Evolutionary conservation across 176 grass and related monocot genomes (phyloP).

Genomic region (Rhynchospora pubera): DNA sequence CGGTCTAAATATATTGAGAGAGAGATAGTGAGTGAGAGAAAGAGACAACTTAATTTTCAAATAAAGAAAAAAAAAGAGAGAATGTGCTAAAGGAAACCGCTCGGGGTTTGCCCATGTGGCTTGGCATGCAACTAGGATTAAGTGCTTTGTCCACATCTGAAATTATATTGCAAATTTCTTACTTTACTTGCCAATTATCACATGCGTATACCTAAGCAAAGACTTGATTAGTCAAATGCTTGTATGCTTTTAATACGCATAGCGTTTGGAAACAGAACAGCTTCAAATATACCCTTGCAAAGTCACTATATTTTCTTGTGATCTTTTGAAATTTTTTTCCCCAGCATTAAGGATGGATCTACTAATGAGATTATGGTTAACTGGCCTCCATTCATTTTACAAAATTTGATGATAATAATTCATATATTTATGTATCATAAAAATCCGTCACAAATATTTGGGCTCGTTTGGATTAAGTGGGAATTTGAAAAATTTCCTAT

Average conservation of each 20-base stretch:
- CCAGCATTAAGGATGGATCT: neutral
- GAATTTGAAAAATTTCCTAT: no score
- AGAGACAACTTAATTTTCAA: neutral
- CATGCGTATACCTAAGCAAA: constrained; percentile 16
- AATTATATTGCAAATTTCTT: constrained; percentile 17
- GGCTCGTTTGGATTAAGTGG: no score
- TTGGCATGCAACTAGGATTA: constrained; percentile 26
- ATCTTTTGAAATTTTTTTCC: neutral
- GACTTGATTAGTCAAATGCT: neutral
- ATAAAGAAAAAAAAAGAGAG: neutral
- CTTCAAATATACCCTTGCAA: neutral
- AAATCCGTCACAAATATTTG: no score
- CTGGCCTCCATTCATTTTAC: no score
- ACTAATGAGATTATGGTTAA: no score
- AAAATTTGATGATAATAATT: no score
- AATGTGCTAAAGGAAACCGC: neutral
- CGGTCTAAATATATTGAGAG: constrained; percentile 13
- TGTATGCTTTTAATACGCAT: neutral
- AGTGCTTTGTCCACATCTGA: constrained; percentile 24
- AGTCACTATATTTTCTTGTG: constrained; percentile 2
- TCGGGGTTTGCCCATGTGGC: constrained; percentile 20
- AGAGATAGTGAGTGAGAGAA: neutral
- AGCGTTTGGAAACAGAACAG: neutral
- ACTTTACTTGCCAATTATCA: constrained; percentile 12
- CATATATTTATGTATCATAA: no score